Evolutionary conservation across 306 rosid genomes (phyloP).

Genomic region (Vigna unguiculata): DNA sequence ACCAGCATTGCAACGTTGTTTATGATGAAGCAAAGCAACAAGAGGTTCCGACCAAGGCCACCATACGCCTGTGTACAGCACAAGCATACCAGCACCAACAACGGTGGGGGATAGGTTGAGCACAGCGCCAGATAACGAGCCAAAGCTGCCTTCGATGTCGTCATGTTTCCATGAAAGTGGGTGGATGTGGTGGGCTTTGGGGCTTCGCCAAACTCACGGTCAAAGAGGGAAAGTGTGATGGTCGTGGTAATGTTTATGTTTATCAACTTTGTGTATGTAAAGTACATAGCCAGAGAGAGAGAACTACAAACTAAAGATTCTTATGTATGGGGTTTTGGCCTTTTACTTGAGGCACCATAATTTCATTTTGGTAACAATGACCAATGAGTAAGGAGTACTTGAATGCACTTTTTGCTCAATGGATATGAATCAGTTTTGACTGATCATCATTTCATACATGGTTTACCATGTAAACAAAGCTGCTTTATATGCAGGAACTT

Average conservation of each 20-base stretch:
- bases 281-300: not conserved
- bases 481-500: not conserved
- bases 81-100: no score
- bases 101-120: no score
- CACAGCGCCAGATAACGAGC: no score
- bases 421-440: not conserved
- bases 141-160: no score
- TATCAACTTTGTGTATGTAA: not conserved
- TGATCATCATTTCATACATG: not conserved
- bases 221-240: no score
- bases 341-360: not conserved
- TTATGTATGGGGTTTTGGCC: not conserved
- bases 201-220: no score
- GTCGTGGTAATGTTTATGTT: not conserved
- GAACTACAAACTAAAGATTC: not conserved
- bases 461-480: not conserved
- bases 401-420: not conserved
- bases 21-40: conserved; percentile 55
- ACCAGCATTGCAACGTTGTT: conserved; percentile 77
- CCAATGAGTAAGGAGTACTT: not conserved
- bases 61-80: conserved; percentile 38
- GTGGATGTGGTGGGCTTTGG: no score
- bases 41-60: conserved; percentile 54
- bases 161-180: no score
- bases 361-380: not conserved